phyloP scores from a whole-genome alignment of 2,329 filamentous ascomycete genomes.

The Fusarium udum region DNA sequence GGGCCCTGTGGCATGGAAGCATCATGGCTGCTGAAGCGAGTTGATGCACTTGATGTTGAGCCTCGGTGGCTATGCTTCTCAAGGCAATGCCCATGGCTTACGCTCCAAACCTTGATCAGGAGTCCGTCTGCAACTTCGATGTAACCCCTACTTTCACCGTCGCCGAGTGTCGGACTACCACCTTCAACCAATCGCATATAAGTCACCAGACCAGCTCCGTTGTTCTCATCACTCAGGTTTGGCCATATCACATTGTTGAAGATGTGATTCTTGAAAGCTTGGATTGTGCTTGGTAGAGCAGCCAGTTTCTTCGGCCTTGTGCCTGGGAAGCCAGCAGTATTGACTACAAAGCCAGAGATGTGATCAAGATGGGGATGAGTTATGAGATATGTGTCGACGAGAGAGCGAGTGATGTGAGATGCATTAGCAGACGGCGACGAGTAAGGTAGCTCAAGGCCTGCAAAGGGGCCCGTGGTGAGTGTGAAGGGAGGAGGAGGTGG shows the following conservation, averaged over 20 bases:
- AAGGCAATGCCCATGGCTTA: conserved; percentile 91
- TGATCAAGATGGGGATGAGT: conserved; percentile 98
- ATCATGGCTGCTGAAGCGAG: conserved; percentile 61
- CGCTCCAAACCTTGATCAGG: conserved; percentile 85
- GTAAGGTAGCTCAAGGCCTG: conserved; percentile 76
- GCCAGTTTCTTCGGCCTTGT: conserved; percentile 86
- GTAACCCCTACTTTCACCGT: conserved; percentile 83
- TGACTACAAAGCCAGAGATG: conserved; percentile 89
- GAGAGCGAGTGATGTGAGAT: conserved; percentile 77
- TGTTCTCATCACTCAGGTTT: conserved; percentile 95
- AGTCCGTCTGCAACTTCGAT: conserved; percentile 88
- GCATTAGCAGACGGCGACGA: conserved; percentile 79
- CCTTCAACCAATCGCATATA: conserved; percentile 90
- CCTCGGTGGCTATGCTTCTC: conserved; percentile 75
- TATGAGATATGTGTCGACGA: conserved; percentile 89
- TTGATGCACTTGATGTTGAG: conserved; percentile 59
- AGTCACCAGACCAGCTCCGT: conserved; percentile 89
- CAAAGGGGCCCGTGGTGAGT: conserved; percentile 77
- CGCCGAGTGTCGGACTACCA: conserved; percentile 83
- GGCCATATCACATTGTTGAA: conserved; percentile 99
- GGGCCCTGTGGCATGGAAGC: conserved; percentile 46
- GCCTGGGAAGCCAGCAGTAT: conserved; percentile 86
- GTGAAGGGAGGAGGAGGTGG: conserved; percentile 57
- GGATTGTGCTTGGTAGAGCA: conserved; percentile 86
- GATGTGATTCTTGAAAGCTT: conserved; percentile 90